Percentiles rank a stretch among this genome's conserved stretches.
These are phyloP conservation scores for Diplodia corticola DNA, from an alignment of 2,329 filamentous ascomycete genomes.

Conservation along the genomic window DNA sequence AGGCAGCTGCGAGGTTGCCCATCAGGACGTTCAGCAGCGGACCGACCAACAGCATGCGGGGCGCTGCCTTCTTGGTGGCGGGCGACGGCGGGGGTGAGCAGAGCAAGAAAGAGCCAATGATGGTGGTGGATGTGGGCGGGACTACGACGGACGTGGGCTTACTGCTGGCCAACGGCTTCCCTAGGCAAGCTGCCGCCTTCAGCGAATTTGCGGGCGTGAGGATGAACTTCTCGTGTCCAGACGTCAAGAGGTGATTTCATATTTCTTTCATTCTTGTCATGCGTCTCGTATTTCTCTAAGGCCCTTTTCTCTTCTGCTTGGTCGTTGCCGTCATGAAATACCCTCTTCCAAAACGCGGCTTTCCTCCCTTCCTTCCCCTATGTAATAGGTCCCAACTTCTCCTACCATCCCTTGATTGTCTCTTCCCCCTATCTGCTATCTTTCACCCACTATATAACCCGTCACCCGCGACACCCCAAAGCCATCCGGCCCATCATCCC, in stretches of 20 bases:
- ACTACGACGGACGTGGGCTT: slow-evolving; percentile 65
- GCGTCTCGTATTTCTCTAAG: neutral
- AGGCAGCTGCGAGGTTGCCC: slow-evolving; percentile 56
- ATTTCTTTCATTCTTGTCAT: no score
- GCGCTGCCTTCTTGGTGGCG: slow-evolving; percentile 56
- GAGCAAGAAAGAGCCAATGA: slow-evolving; percentile 28
- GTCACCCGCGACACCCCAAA: neutral
- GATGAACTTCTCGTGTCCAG: slow-evolving; percentile 51
- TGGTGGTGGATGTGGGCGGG: slow-evolving; percentile 65
- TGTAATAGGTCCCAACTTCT: neutral
- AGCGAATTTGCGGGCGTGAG: slow-evolving; percentile 62
- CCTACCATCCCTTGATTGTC: neutral
- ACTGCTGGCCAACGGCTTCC: slow-evolving; percentile 60
- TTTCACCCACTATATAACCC: neutral
- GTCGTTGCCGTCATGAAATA: no score
- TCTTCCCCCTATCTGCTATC: no score
- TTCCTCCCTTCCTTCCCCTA: neutral
- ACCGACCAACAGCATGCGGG: slow-evolving; percentile 59
- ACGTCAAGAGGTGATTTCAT: slow-evolving; percentile 44
- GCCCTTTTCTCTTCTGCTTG: no score
- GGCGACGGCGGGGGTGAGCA: slow-evolving; percentile 29
- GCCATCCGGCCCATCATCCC: neutral
- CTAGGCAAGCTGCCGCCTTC: slow-evolving; percentile 61
- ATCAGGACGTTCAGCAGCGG: slow-evolving; percentile 64
- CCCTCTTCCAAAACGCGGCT: neutral